Base-by-base conservation (phyloP, 2,329 filamentous ascomycete genomes). In the Sphaerulina populicola region DNA sequence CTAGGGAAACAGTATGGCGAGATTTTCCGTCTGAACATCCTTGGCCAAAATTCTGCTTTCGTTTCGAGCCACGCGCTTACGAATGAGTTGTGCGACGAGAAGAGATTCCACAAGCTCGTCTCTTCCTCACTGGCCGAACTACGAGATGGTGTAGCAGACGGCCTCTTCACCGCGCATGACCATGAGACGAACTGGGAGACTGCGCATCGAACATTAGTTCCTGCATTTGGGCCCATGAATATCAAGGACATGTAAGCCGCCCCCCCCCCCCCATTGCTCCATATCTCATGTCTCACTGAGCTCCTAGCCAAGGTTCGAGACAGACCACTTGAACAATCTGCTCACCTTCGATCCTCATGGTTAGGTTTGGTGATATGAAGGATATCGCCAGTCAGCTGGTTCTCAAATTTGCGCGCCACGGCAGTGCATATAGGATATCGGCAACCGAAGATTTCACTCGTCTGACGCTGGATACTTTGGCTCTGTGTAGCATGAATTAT, bases 381-480 rank as follows among this genome's bases (percentile, higher is more conserved):
- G 66, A 67, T 36, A 64, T 69, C 31, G 58, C 60, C 14, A 55
- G 59, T 1, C 68, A 70, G 46, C 56, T 70, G 21, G 55, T 67
- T 6, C 39, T 69, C 33, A 66, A 64, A 38, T 67, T 61, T 62
- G 64, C 61, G 21, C 66, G 72, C 15, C 64, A 70, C 57, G 85
- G 85, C 0, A 69, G 79, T 1, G 65, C 72, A 1, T 65, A 74
- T 40, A 71, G 76, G 8, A 83, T 89, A 52, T 70, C 74, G 40
- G 77, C 79, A 0, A 75, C 78, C 0, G 80, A 84, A 14, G 82
- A 87, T 65, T 86, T 86, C 56, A 86, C 84, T 2, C 77, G 84
- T n/a, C 70, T 88, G 30, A 81, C 85, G 0, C 74, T 89, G 2
- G 85, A 89, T 63, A 85, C 83, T 0, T 75, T 89, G 7, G 82